A percentile compares a stretch with the other conserved stretches of the same genome.
These are phyloP conservation scores for Mycena filopes DNA, from an alignment of 768 basidiomycete genomes.

Conservation along the genomic window DNA sequence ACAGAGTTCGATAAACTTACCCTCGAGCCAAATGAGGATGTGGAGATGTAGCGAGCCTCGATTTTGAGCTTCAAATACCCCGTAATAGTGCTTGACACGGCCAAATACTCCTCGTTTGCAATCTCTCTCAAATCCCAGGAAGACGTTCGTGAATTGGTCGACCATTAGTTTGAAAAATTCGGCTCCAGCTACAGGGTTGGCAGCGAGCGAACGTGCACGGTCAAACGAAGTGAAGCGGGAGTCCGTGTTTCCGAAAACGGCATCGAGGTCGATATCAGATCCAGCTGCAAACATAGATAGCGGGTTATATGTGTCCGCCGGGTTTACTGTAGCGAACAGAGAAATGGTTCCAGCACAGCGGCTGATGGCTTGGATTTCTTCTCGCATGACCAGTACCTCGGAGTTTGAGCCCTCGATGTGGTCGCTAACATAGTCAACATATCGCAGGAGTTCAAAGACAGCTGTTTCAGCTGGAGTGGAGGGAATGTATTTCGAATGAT, in stretches of 20 bases:
- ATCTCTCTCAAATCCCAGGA: constrained; percentile 36
- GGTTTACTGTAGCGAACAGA: constrained; percentile 36
- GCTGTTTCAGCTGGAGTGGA: constrained; percentile 21
- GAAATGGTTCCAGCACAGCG: constrained; percentile 22
- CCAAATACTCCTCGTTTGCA: constrained; percentile 42
- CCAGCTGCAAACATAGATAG: constrained; percentile 28
- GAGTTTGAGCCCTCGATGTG: constrained; percentile 33
- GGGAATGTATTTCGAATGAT: constrained; percentile 2
- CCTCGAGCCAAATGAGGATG: background rate
- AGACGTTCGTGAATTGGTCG: constrained; percentile 32
- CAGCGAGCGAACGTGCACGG: constrained; percentile 31
- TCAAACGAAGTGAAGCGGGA: constrained; percentile 22
- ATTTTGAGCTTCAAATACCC: constrained; percentile 43
- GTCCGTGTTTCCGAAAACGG: constrained; percentile 19
- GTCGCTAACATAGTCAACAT: constrained; percentile 33
- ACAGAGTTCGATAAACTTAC: too few species aligned
- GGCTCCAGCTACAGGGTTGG: constrained; percentile 46
- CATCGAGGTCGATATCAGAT: constrained; percentile 34
- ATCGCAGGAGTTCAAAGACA: constrained; percentile 26
- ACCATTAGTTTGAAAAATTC: constrained; percentile 48
- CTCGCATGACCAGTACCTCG: constrained; percentile 23
- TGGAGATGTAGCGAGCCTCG: constrained; percentile 43
- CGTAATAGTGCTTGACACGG: constrained; percentile 36
- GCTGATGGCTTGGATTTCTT: constrained; percentile 33
- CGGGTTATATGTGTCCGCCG: constrained; percentile 34